Evolutionary conservation across 768 basidiomycete species (phyloP).

Genomic region (Lactifluus subvellereus): DNA sequence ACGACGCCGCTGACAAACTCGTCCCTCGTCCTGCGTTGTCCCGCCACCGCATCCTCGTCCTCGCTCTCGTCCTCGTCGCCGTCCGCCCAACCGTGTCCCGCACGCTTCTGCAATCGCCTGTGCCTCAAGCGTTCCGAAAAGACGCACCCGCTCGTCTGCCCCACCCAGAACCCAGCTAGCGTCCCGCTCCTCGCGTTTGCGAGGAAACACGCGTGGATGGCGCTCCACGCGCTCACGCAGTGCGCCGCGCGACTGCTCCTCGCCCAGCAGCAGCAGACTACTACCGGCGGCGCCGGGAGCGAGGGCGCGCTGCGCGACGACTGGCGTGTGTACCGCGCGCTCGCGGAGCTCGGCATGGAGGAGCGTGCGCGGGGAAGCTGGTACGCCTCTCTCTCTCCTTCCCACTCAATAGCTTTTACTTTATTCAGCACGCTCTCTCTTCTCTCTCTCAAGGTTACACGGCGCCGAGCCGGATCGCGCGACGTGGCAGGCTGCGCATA

Average conservation of each 20-base stretch:
- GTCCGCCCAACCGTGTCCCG: constrained; percentile 38
- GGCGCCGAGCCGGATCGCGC: constrained; percentile 52
- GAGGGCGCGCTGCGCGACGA: constrained; percentile 41
- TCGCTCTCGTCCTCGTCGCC: constrained; percentile 15
- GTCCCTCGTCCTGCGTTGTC: constrained; percentile 48
- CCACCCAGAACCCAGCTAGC: constrained; percentile 65
- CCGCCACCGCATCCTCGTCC: constrained; percentile 36
- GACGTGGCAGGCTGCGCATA: constrained; percentile 63
- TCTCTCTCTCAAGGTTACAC: constrained; percentile 28
- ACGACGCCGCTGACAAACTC: constrained; percentile 52
- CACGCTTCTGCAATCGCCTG: constrained; percentile 74
- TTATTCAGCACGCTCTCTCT: background rate
- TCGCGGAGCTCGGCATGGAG: constrained; percentile 76
- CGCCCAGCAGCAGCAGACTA: constrained; percentile 43
- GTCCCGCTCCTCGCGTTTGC: constrained; percentile 55
- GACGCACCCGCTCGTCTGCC: constrained; percentile 68
- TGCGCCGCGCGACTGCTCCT: constrained; percentile 60
- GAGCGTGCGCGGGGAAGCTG: constrained; percentile 46
- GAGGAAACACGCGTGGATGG: constrained; percentile 62
- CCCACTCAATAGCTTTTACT: constrained; percentile 3
- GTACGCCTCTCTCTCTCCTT: constrained; percentile 29
- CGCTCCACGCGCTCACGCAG: constrained; percentile 64
- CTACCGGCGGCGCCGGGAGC: constrained; percentile 28
- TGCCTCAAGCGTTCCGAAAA: constrained; percentile 62
- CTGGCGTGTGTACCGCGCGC: constrained; percentile 48